Evolutionary conservation across 345 rosid genomes (phyloP).

Genomic region (Aegle marmelos): DNA sequence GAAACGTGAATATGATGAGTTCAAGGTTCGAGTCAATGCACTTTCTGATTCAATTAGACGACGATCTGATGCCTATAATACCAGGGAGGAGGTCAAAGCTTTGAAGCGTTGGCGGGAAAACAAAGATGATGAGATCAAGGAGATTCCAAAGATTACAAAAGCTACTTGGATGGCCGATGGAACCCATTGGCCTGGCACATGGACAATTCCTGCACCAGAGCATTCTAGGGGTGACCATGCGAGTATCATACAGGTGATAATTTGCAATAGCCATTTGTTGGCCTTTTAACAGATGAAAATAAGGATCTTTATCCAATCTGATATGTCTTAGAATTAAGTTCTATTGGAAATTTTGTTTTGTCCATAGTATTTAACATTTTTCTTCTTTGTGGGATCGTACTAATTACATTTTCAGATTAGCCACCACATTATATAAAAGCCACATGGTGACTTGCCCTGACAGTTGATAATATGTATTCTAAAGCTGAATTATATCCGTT

Average conservation of each 20-base stretch:
- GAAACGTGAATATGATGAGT: slow-evolving; percentile 78
- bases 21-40: slow-evolving; percentile 69
- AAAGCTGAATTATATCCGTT: slow-evolving; percentile 13
- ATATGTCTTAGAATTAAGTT: neutral
- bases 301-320: neutral
- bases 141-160: slow-evolving; percentile 56
- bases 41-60: slow-evolving; percentile 65
- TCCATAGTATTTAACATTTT: neutral
- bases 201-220: slow-evolving; percentile 55
- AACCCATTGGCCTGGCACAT: slow-evolving; percentile 83
- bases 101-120: slow-evolving; percentile 59
- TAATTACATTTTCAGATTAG: neutral
- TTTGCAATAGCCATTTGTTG: neutral
- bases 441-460: neutral
- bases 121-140: slow-evolving; percentile 42
- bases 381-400: neutral
- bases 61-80: slow-evolving; percentile 74
- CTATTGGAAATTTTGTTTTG: neutral
- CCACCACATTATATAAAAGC: neutral
- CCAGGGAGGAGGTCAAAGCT: slow-evolving; percentile 65
- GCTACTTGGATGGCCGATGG: slow-evolving; percentile 92
- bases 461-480: neutral
- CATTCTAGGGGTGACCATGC: slow-evolving; percentile 80
- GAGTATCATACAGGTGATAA: slow-evolving; percentile 65
- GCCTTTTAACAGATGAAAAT: neutral